Percentiles rank a stretch among this genome's conserved stretches.
Evolutionary conservation across 805 yeast genomes (phyloP).

Genomic region (Ogataea methylovora): DNA sequence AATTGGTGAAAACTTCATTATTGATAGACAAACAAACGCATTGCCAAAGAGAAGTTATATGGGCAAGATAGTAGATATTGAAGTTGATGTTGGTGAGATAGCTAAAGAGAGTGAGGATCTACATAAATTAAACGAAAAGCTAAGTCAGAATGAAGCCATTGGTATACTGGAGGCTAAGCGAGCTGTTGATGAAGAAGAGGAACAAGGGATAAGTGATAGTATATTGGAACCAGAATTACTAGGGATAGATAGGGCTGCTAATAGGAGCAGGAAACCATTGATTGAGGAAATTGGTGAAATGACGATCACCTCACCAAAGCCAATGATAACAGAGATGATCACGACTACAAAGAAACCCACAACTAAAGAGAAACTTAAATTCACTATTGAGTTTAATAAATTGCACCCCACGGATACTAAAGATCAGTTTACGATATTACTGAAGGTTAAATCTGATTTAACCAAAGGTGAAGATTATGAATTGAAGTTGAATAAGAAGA

Average conservation of each 20-base stretch:
- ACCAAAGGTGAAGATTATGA: conserved; percentile 26
- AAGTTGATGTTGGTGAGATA: conserved; percentile 34
- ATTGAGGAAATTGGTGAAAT: conserved; percentile 47
- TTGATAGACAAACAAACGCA: conserved; percentile 53
- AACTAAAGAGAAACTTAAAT: conserved; percentile 9
- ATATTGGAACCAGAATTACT: background rate
- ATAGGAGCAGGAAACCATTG: conserved; percentile 28
- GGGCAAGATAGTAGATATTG: conserved; percentile 48
- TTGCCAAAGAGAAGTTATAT: conserved; percentile 69
- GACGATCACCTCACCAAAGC: conserved; percentile 2
- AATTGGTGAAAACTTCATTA: conserved; percentile 22
- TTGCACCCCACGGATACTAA: conserved; percentile 18
- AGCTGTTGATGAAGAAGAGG: conserved; percentile 14
- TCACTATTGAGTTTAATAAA: conserved; percentile 11
- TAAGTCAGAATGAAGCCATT: conserved; percentile 29
- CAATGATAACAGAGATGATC: background rate
- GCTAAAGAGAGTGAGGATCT: conserved; percentile 28
- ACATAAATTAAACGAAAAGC: conserved; percentile 21
- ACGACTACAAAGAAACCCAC: background rate
- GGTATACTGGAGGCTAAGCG: conserved; percentile 35
- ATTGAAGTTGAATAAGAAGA: conserved; percentile 17
- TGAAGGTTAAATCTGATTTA: conserved; percentile 19
- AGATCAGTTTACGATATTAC: conserved; percentile 9
- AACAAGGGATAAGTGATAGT: conserved; percentile 4
- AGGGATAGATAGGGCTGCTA: conserved; percentile 1